Evolutionary conservation across 208 protist genomes (phyloP), one percentile per base, ranked within the genome.

Genomic region (Leishmania lainsoni): DNA sequence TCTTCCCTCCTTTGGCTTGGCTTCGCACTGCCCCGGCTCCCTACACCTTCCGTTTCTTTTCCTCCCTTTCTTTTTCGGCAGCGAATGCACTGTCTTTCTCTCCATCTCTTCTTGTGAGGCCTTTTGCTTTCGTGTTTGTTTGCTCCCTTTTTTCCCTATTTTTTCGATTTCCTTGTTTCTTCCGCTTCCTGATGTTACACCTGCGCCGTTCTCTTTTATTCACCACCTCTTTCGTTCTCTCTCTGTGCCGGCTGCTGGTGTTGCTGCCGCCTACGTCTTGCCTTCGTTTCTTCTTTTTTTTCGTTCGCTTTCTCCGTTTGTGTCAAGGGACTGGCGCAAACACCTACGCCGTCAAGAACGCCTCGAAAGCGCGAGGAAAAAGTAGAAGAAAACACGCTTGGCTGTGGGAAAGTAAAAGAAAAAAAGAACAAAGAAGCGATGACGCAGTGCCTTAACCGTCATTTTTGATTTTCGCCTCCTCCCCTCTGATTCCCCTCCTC

Each of bases 71-170:
- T 39, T 16, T 63, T 61, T 61, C 52, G 10, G 16, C 52, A 56
- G 52, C 52, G 52, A 56, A 56, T 56, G 52, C 52, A 20, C 52
- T 29, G 16, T 66, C 20, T 61, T 16, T 26, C 56, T 26, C 56
- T 61, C 56, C 20, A 26, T 61, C 56, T 16, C 56, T 4, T 61
- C 56, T 16, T 6, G 56, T 26, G 56, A 61, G 56, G 0, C 56
- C 0, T 56, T 56, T 56, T 12, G 52, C 52, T 56, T 56, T 56
- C 52, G 52, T 56, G 52, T 68, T 56, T 68, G 74, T 49, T 61
- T 51, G 75, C 76, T 77, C 69, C 70, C 80, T 77, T 70, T 79
- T 65, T 48, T 77, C n/a, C n/a, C 26, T 51, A 29, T 68, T 16
- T 16, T 16, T 26, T 42, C 68, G n/a, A 9, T 66, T 29, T 66